Conservation (phyloP, 2,329 filamentous ascomycete species). For the Pochonia chlamydosporia region DNA sequence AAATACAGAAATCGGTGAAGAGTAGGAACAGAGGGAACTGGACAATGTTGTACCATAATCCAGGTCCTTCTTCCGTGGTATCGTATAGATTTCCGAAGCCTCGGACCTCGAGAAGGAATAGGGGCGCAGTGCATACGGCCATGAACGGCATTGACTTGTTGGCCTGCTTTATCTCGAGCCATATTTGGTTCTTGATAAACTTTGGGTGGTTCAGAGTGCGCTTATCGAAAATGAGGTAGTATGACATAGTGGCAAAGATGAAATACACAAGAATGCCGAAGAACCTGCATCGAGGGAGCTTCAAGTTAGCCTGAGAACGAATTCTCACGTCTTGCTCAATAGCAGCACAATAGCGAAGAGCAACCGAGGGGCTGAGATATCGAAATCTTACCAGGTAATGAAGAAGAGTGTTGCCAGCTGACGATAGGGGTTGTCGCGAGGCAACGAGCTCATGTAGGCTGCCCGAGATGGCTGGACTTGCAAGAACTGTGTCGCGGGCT, state of each 20-base stretch:
- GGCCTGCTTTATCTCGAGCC: constrained; percentile 78
- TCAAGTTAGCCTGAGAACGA: neutral
- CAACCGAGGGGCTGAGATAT: too few species aligned
- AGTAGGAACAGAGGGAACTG: constrained; percentile 85
- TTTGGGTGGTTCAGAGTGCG: constrained; percentile 83
- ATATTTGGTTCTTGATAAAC: constrained; percentile 90
- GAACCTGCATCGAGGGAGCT: constrained; percentile 50
- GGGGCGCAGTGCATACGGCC: constrained; percentile 72
- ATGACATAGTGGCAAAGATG: constrained; percentile 74
- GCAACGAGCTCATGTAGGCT: constrained; percentile 73
- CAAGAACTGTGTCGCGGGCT: constrained; percentile 67
- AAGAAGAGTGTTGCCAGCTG: constrained; percentile 72
- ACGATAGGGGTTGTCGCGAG: constrained; percentile 70
- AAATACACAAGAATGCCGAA: constrained; percentile 85
- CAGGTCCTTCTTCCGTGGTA: constrained; percentile 66
- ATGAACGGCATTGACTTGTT: constrained; percentile 73
- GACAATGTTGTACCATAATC: constrained; percentile 67
- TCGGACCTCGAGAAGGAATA: constrained; percentile 77
- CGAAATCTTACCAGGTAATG: constrained; percentile 70
- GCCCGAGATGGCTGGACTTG: constrained; percentile 64
- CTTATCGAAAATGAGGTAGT: constrained; percentile 88
- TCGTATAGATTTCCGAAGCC: constrained; percentile 88
- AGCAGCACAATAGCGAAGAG: too few species aligned
- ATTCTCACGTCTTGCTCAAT: too few species aligned
- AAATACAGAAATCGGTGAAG: constrained; percentile 94